phyloP scores from a whole-genome alignment of 257 asterid genomes.

The Gentiana dahurica region DNA sequence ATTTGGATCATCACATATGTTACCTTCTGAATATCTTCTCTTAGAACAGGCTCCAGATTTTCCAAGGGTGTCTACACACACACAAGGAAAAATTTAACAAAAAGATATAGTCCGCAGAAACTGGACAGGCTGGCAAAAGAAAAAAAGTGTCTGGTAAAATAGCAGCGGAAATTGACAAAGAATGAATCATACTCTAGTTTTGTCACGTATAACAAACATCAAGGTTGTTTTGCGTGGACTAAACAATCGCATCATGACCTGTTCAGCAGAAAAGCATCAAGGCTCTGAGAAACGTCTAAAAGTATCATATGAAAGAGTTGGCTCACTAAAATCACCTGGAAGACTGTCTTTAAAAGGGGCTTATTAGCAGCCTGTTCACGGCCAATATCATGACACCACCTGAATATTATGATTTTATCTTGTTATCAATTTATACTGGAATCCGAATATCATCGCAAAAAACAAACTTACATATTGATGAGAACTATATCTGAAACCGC shows the following conservation, averaged over 20 bases:
- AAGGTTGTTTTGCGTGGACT: constrained; percentile 93
- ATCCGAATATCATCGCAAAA: background rate
- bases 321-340: constrained; percentile 47
- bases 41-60: constrained; percentile 80
- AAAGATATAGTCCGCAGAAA: background rate
- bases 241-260: constrained; percentile 96
- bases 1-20: constrained; percentile 5
- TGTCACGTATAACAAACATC: constrained; percentile 95
- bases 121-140: background rate
- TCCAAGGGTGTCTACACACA: constrained; percentile 82
- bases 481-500: constrained; percentile 97
- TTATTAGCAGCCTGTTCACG: constrained; percentile 98
- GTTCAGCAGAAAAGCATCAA: constrained; percentile 12
- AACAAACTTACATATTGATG: constrained; percentile 76
- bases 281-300: no score
- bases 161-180: background rate
- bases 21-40: constrained; percentile 97
- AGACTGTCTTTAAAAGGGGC: constrained; percentile 90
- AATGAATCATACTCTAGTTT: constrained; percentile 56
- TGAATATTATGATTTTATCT: constrained; percentile 18
- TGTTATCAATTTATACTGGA: no score
- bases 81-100: background rate
- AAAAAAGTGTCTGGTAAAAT: no score
- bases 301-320: background rate
- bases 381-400: constrained; percentile 99